These are phyloP conservation scores for Calocera cornea DNA, from an alignment of 768 basidiomycete genomes.

Conservation along the genomic window DNA sequence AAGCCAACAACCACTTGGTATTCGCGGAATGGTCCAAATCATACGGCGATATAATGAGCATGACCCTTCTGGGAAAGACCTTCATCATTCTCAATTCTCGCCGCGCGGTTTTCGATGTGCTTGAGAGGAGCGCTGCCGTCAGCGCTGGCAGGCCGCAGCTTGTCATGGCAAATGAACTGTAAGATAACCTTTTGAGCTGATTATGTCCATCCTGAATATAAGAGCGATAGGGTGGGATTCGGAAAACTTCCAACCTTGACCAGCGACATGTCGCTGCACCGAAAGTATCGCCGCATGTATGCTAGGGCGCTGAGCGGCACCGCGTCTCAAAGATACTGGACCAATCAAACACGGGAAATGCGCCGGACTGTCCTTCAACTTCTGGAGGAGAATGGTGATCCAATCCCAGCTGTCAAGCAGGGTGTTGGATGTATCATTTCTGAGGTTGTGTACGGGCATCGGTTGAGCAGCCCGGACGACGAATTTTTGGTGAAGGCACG, in stretches of 20 bases:
- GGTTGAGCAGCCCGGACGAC: not conserved
- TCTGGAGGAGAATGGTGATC: not conserved
- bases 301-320: slow-evolving; percentile 26
- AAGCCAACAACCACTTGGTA: slow-evolving; percentile 39
- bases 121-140: slow-evolving; percentile 56
- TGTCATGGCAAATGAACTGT: slow-evolving; percentile 34
- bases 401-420: not conserved
- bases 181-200: too few relatives aligned
- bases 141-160: slow-evolving; percentile 63
- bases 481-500: not conserved
- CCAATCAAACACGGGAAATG: slow-evolving; percentile 27
- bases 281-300: slow-evolving; percentile 30
- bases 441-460: not conserved
- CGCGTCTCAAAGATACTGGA: slow-evolving; percentile 26
- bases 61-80: slow-evolving; percentile 32
- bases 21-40: slow-evolving; percentile 32
- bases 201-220: too few relatives aligned
- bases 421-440: not conserved
- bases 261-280: not conserved
- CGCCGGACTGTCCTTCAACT: not conserved
- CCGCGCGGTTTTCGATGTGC: slow-evolving; percentile 43
- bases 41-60: slow-evolving; percentile 40
- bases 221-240: not conserved
- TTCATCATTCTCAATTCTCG: slow-evolving; percentile 45
- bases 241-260: not conserved